Conservation (phyloP, 1,284 basidiomycete species). For the Moniliophthora roreri region DNA sequence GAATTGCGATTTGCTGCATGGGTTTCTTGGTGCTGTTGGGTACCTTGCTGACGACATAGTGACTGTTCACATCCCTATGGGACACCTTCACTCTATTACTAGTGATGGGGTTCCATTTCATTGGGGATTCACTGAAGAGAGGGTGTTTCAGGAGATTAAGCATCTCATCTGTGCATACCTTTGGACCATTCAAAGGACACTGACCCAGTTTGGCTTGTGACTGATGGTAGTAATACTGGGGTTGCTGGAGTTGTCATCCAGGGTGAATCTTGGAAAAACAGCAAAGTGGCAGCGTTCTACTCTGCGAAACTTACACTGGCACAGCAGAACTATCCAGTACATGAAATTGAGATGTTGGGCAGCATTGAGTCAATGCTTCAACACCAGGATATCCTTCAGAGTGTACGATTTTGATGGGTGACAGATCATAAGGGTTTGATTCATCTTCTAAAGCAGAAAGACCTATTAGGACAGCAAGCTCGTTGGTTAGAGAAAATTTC, state of each 20-base stretch:
- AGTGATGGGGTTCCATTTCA: constrained; percentile 13
- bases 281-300: constrained; percentile 22
- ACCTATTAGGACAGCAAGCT: not conserved
- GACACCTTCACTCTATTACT: constrained; percentile 7
- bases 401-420: constrained; percentile 23
- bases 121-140: constrained; percentile 10
- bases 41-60: constrained; percentile 15
- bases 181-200: constrained; percentile 23
- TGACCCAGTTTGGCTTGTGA: constrained; percentile 25
- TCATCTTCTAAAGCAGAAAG: constrained; percentile 24
- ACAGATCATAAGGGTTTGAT: constrained; percentile 31
- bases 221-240: constrained; percentile 23
- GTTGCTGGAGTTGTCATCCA: constrained; percentile 23
- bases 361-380: constrained; percentile 24
- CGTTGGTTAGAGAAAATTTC: constrained; percentile 10
- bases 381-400: constrained; percentile 21
- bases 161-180: constrained; percentile 17
- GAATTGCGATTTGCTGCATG: constrained; percentile 6
- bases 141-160: constrained; percentile 30
- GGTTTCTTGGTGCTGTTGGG: constrained; percentile 13
- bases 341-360: constrained; percentile 27
- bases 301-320: constrained; percentile 25
- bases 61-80: constrained; percentile 11
- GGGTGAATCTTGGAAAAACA: constrained; percentile 17
- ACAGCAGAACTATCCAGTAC: constrained; percentile 12